A percentile compares a stretch with the other conserved stretches of the same genome.
phyloP scores from a whole-genome alignment of 2,329 filamentous ascomycete genomes.

The Allantophomopsis cytisporea region DNA sequence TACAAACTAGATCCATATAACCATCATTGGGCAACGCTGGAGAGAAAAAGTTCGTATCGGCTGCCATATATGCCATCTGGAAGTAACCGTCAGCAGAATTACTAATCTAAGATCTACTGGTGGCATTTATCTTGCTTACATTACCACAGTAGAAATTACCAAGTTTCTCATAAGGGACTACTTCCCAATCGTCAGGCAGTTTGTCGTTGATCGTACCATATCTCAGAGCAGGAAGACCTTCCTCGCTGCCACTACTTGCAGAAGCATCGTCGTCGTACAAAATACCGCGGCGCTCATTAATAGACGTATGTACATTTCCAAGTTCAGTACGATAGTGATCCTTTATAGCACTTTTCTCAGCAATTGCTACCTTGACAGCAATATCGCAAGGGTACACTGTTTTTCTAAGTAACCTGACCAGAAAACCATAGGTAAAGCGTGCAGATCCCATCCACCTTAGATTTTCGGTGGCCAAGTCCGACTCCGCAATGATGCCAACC shows the following conservation, averaged over 20 bases:
- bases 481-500: slow-evolving; percentile 80
- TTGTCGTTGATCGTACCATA: slow-evolving; percentile 72
- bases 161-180: slow-evolving; percentile 60
- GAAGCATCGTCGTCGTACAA: slow-evolving; percentile 18
- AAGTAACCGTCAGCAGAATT: neutral
- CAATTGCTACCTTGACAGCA: slow-evolving; percentile 69
- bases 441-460: slow-evolving; percentile 84
- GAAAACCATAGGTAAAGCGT: slow-evolving; percentile 74
- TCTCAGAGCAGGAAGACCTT: slow-evolving; percentile 56
- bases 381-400: slow-evolving; percentile 82
- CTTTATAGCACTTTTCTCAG: slow-evolving; percentile 61
- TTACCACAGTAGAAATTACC: slow-evolving; percentile 94
- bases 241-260: slow-evolving; percentile 15
- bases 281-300: slow-evolving; percentile 14
- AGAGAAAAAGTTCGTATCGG: slow-evolving; percentile 78
- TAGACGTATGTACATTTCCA: slow-evolving; percentile 11
- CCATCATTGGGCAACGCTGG: slow-evolving; percentile 75
- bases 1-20: slow-evolving; percentile 69
- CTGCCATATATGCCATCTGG: slow-evolving; percentile 84
- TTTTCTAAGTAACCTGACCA: slow-evolving; percentile 63
- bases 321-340: slow-evolving; percentile 50
- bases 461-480: slow-evolving; percentile 79
- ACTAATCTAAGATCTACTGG: neutral
- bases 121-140: slow-evolving; percentile 27
- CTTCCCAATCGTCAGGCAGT: slow-evolving; percentile 65